phyloP scores from a whole-genome alignment of 345 rosid species.

The Barbarea vulgaris region DNA sequence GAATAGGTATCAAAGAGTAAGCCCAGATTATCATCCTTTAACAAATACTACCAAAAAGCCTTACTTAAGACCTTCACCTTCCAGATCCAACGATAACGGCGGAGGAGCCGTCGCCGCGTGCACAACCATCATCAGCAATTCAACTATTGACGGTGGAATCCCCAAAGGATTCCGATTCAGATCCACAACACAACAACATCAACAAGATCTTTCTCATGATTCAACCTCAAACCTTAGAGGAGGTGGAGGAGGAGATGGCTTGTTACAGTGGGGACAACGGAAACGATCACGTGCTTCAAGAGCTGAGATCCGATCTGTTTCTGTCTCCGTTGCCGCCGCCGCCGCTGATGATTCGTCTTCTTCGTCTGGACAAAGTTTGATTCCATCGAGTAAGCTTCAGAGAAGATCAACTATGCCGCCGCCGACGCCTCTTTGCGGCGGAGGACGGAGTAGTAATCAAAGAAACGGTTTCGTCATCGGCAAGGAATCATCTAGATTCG shows the following conservation, averaged over 20 bases:
- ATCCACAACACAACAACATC: slow-evolving; percentile 11
- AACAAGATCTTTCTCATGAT: slow-evolving; percentile 21
- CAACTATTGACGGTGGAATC: slow-evolving; percentile 24
- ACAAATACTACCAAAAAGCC: slow-evolving; percentile 44
- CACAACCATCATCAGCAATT: slow-evolving; percentile 30
- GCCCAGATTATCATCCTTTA: slow-evolving; percentile 53
- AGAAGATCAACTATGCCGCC: slow-evolving; percentile 31
- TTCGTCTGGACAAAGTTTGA: slow-evolving; percentile 30
- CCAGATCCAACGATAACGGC: slow-evolving; percentile 36
- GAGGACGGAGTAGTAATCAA: slow-evolving; percentile 5
- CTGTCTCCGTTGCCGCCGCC: slow-evolving; percentile 28
- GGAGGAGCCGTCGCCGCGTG: too few species aligned
- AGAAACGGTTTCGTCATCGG: slow-evolving; percentile 38
- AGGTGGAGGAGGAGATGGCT: slow-evolving; percentile 41
- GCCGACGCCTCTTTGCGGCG: slow-evolving; percentile 21
- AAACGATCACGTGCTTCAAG: slow-evolving; percentile 62
- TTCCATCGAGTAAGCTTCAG: slow-evolving; percentile 10
- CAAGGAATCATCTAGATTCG: slow-evolving; percentile 46
- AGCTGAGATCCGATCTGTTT: slow-evolving; percentile 47
- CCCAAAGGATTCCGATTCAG: slow-evolving; percentile 41
- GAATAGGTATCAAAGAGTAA: slow-evolving; percentile 60
- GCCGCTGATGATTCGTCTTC: slow-evolving; percentile 37
- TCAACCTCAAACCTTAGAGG: not conserved
- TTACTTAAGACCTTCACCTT: slow-evolving; percentile 42
- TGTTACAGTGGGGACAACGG: slow-evolving; percentile 67